Conservation (phyloP, 2,329 filamentous ascomycete species). For the Aspergillus tamarii region DNA sequence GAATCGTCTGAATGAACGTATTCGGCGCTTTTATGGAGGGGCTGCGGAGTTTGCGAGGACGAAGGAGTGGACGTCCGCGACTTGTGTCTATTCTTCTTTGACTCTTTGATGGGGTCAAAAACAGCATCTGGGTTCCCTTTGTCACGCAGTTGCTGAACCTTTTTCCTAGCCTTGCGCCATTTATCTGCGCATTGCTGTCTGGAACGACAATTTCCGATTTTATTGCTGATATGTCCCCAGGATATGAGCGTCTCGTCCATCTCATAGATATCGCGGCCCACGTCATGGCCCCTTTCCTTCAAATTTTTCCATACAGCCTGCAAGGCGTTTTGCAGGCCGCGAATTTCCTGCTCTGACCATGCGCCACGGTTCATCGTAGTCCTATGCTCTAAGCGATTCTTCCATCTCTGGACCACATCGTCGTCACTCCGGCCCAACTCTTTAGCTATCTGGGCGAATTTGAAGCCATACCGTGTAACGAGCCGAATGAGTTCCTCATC, state of each 20-base stretch:
- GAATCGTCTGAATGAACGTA: not conserved
- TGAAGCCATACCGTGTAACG: conserved; percentile 35
- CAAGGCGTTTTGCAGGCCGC: conserved; percentile 32
- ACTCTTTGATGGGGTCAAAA: conserved; percentile 23
- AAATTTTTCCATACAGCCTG: conserved; percentile 27
- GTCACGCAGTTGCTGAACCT: conserved; percentile 24
- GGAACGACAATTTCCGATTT: conserved; percentile 35
- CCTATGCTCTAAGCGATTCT: conserved; percentile 44
- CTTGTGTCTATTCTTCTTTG: not conserved
- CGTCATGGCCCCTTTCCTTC: conserved; percentile 19
- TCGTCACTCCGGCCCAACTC: conserved; percentile 43
- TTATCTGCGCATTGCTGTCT: conserved; percentile 45
- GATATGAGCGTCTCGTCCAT: conserved; percentile 36
- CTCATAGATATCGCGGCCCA: conserved; percentile 42
- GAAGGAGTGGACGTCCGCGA: not conserved
- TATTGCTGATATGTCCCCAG: conserved; percentile 38
- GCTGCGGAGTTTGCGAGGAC: not conserved
- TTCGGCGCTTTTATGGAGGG: not conserved
- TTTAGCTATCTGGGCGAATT: conserved; percentile 42
- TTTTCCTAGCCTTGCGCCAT: conserved; percentile 39
- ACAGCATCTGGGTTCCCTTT: conserved; percentile 29
- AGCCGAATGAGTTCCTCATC: conserved; percentile 44
- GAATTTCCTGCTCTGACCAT: conserved; percentile 42
- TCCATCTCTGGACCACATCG: conserved; percentile 48
- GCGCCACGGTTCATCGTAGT: conserved; percentile 37